Base-by-base conservation (phyloP, 2,329 filamentous ascomycete genomes). In the Diaporthe ampelina region DNA sequence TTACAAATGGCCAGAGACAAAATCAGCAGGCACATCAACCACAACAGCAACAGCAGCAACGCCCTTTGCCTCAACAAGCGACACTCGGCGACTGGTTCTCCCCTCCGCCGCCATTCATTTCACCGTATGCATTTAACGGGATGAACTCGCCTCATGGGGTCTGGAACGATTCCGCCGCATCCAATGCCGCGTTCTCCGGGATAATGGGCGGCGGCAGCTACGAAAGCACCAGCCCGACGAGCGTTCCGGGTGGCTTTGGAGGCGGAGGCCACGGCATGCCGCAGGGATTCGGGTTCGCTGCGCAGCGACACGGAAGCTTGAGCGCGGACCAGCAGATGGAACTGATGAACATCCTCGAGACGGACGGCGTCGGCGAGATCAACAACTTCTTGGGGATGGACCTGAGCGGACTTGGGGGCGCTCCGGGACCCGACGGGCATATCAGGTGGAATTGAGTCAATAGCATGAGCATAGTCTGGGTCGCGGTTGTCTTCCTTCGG, bases 301-400 rank as follows among this genome's bases (percentile, higher is more conserved):
- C 84, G 35, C 89, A 89, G 80, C 89, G 88, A 74, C 91, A 91
- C 79, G 94, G 91, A 77, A 94, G 88, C 74, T 85, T 97, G 43
- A 95, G 92, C 74, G 93, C 95, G 76, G 90, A 94, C 79, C 94
- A 97, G 82, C 94, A 97, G 83, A 84, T 92, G 76, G 94, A 97
- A 84, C 86, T 97, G 50, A 95, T 97, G 93, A 91, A 92, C 72
- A 91, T 92, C 65, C 88, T 97, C 45, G 94, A 97, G 82, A 93
- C 86, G 78, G 90, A 93, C 77, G 91, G 91, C 0, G 84, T 92
- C 80, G 85, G 85, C 35, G 91, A 92, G 68, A 92, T 93, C 78
- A 88, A 92, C 76, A 86, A 86, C 19, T 90, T 91, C 73, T 82
- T 93, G 77, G 90, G 83, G 69, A 84, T 83, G 83, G 82, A 81